These are phyloP conservation scores for Yarrowia divulgata DNA, from an alignment of 805 yeast species.

Conservation along the genomic window DNA sequence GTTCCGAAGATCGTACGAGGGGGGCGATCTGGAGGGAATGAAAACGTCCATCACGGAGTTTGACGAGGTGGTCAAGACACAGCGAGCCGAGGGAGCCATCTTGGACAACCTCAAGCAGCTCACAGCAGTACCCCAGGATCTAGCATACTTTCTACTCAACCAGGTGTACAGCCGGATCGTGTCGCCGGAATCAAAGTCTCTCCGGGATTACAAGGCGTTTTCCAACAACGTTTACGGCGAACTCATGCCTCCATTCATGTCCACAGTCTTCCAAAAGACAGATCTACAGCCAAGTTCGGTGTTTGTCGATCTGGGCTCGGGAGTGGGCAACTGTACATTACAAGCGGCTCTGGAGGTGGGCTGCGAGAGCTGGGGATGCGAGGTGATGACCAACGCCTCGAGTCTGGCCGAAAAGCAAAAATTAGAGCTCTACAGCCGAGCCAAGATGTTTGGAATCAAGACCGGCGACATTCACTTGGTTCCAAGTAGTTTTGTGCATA, in stretches of 20 bases:
- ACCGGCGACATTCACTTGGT: slow-evolving; percentile 66
- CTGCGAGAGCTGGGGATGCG: slow-evolving; percentile 86
- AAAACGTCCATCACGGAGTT: slow-evolving; percentile 53
- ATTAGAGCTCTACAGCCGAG: slow-evolving; percentile 63
- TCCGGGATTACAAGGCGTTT: slow-evolving; percentile 80
- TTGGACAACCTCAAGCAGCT: slow-evolving; percentile 48
- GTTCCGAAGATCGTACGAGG: slow-evolving; percentile 46
- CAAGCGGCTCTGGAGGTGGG: slow-evolving; percentile 91
- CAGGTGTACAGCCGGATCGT: slow-evolving; percentile 80
- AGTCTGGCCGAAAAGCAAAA: slow-evolving; percentile 67
- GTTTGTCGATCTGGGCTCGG: slow-evolving; percentile 92
- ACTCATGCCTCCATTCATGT: slow-evolving; percentile 76
- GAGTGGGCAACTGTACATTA: slow-evolving; percentile 89
- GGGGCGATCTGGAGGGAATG: slow-evolving; percentile 49
- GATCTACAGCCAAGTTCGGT: slow-evolving; percentile 59
- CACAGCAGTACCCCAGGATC: slow-evolving; percentile 43
- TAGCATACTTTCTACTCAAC: slow-evolving; percentile 72
- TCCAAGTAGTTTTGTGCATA: slow-evolving; percentile 74
- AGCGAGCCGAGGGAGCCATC: slow-evolving; percentile 52
- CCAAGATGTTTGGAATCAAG: slow-evolving; percentile 68
- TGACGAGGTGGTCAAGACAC: slow-evolving; percentile 53
- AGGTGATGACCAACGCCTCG: slow-evolving; percentile 85
- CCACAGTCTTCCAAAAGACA: slow-evolving; percentile 69
- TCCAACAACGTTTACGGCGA: slow-evolving; percentile 94
- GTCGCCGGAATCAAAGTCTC: slow-evolving; percentile 69